Percentiles rank a stretch among this genome's conserved stretches.
phyloP scores from a whole-genome alignment of 2,329 filamentous ascomycete genomes.

The Microdochium bolleyi region DNA sequence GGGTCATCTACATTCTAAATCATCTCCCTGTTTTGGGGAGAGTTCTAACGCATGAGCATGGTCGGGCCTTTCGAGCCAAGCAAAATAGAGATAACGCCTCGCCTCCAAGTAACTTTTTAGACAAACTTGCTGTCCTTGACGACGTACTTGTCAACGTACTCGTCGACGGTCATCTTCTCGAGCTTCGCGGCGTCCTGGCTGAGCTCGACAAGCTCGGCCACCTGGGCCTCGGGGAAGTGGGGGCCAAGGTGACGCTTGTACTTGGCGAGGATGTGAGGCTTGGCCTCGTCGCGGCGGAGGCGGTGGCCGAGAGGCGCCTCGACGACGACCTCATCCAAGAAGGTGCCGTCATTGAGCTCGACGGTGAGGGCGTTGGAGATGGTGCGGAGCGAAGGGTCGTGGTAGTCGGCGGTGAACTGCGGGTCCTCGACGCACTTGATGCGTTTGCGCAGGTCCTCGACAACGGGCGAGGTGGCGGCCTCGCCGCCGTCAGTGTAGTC shows the following conservation, averaged over 20 bases:
- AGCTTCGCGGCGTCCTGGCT: slow-evolving; percentile 68
- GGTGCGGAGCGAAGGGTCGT: slow-evolving; percentile 84
- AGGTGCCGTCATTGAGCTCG: slow-evolving; percentile 86
- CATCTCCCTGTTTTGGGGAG: neutral
- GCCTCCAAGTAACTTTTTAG: slow-evolving; percentile 10
- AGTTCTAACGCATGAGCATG: neutral
- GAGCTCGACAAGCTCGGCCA: slow-evolving; percentile 76
- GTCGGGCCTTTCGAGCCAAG: neutral
- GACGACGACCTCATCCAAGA: slow-evolving; percentile 82
- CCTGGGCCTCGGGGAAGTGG: slow-evolving; percentile 69
- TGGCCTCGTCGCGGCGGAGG: slow-evolving; percentile 87
- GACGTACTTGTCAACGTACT: slow-evolving; percentile 72
- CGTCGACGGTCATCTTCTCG: slow-evolving; percentile 76
- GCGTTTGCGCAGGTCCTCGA: slow-evolving; percentile 86
- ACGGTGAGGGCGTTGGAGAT: slow-evolving; percentile 97
- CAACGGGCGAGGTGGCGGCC: slow-evolving; percentile 80
- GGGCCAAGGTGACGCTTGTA: slow-evolving; percentile 86
- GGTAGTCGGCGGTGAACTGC: slow-evolving; percentile 91
- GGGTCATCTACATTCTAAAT: neutral
- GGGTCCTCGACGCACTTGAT: slow-evolving; percentile 96
- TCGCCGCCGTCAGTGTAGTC: slow-evolving; percentile 93
- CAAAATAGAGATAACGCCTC: neutral
- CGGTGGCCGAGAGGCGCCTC: slow-evolving; percentile 93
- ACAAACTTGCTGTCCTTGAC: slow-evolving; percentile 56
- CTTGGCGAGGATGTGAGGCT: slow-evolving; percentile 93